Base-by-base conservation (phyloP, 305 asterid species). In the Fraxinus nigra region DNA sequence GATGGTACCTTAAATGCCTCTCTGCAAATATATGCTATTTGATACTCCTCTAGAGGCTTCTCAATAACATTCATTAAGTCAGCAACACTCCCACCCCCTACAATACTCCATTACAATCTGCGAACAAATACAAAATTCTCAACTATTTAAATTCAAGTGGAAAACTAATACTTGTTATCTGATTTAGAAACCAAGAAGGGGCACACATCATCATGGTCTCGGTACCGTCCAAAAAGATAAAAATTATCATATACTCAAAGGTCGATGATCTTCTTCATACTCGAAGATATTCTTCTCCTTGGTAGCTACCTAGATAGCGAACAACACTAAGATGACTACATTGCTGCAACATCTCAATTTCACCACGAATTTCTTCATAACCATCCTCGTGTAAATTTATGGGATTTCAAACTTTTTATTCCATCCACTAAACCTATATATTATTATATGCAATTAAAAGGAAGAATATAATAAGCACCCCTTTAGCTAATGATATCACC, bases 91-190 rank as follows among this genome's bases (percentile, higher is more conserved):
- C 99, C 98, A 78, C 99, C 98, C 74, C 99, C 98, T 34, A 87
- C 98, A 96, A 84, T 96, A 92, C 89, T 96, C 99, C 98, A 93
- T 96, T 81, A 96, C 99, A 82, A 96, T 94, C 98, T 95, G 99
- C 85, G 87, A 90, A 82, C 16, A 87, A 85, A 78, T n/a, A 65
- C 61, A 80, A 75, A 77, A 35, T 72, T 81, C 82, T 82, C 75
- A 84, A n/a, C 80, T 56, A 63, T 51, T 79, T 74, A 33, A 80
- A 38, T 22, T 78, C 77, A 75, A 61, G 78, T 67, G 78, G 75
- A 86, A 33, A 77, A 65, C 72, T 34, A 83, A 61, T 22, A 77
- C 8, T 46, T n/a, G 84, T 63, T 48, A 81, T 63, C 69, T 38
- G 28, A 34, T 56, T 70, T 80, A 82, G 78, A 79, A 48, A 72